Evolutionary conservation across 164 flowering plant species (phyloP).

Genomic region (Tinospora cordifolia): DNA sequence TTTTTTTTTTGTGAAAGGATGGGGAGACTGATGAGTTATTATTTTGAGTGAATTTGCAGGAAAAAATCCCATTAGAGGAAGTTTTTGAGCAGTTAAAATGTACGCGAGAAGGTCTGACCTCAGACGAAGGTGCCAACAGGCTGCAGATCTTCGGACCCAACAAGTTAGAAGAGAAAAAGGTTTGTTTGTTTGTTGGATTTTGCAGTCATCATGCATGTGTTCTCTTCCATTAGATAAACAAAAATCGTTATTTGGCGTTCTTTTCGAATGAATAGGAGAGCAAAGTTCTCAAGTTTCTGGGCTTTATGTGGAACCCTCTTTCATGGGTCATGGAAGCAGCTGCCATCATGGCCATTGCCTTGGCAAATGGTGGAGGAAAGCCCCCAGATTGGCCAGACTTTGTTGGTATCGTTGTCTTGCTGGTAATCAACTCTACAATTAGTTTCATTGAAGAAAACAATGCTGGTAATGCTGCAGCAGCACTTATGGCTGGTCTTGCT

Average conservation of each 20-base stretch:
- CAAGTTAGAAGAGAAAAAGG: constrained; percentile 83
- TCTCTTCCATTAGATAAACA: background rate
- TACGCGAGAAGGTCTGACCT: constrained; percentile 47
- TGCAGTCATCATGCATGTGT: background rate
- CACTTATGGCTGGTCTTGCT: constrained; percentile 79
- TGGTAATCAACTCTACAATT: constrained; percentile 67
- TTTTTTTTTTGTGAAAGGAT: background rate
- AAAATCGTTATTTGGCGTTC: background rate
- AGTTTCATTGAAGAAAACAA: constrained; percentile 76
- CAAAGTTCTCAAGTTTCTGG: constrained; percentile 68
- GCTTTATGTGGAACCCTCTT: constrained; percentile 79
- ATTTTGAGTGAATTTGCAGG: constrained; percentile 28
- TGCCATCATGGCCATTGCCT: constrained; percentile 68
- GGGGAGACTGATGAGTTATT: background rate
- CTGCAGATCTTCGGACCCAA: constrained; percentile 70
- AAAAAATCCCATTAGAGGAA: constrained; percentile 57
- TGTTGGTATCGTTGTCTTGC: constrained; percentile 51
- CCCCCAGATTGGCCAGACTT: constrained; percentile 87
- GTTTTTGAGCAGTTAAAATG: constrained; percentile 74
- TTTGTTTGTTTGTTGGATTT: background rate
- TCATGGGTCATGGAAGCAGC: constrained; percentile 84
- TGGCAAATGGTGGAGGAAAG: constrained; percentile 64
- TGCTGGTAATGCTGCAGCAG: constrained; percentile 79
- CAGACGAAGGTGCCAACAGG: constrained; percentile 63
- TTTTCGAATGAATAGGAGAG: constrained; percentile 39